Conservation (phyloP, 495 filamentous ascomycete genomes). For the Podospora pseudopauciseta region DNA sequence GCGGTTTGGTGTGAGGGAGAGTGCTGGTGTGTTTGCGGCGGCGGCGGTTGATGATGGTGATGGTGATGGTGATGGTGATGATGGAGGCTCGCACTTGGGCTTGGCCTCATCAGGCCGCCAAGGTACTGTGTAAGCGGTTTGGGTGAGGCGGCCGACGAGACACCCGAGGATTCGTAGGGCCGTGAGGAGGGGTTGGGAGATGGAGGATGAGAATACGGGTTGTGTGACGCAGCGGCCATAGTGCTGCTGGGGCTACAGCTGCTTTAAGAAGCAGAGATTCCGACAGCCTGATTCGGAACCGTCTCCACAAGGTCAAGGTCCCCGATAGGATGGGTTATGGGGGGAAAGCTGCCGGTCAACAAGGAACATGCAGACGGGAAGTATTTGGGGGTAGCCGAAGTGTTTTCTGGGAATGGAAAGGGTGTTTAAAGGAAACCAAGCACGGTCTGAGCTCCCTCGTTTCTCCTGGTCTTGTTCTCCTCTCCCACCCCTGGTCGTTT, state of each 20-base stretch:
- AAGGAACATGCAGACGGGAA: slow-evolving; percentile 44
- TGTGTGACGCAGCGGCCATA: slow-evolving; percentile 51
- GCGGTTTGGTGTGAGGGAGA: slow-evolving; percentile 20
- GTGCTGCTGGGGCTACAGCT: slow-evolving; percentile 26
- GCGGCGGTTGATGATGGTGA: not conserved
- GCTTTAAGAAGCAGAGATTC: slow-evolving; percentile 25
- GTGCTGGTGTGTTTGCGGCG: not conserved
- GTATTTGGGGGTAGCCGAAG: slow-evolving; percentile 19
- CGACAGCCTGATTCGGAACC: slow-evolving; percentile 33
- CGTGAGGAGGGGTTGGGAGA: slow-evolving; percentile 52
- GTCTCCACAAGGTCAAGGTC: slow-evolving; percentile 40
- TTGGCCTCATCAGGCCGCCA: slow-evolving; percentile 44
- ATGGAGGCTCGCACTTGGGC: slow-evolving; percentile 27
- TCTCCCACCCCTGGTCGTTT: slow-evolving; percentile 11
- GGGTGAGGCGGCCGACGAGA: slow-evolving; percentile 54
- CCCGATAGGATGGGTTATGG: slow-evolving; percentile 39
- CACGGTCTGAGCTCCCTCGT: slow-evolving; percentile 6
- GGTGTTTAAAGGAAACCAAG: slow-evolving; percentile 23
- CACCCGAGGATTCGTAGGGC: slow-evolving; percentile 55
- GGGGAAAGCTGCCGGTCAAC: slow-evolving; percentile 38
- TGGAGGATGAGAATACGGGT: slow-evolving; percentile 49
- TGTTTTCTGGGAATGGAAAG: slow-evolving; percentile 22
- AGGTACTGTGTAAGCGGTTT: slow-evolving; percentile 43
- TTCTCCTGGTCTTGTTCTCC: slow-evolving; percentile 9
- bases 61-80: not conserved